These are phyloP conservation scores for Rhynchosporium secalis DNA, from an alignment of 2,329 filamentous ascomycete species.

Conservation along the genomic window DNA sequence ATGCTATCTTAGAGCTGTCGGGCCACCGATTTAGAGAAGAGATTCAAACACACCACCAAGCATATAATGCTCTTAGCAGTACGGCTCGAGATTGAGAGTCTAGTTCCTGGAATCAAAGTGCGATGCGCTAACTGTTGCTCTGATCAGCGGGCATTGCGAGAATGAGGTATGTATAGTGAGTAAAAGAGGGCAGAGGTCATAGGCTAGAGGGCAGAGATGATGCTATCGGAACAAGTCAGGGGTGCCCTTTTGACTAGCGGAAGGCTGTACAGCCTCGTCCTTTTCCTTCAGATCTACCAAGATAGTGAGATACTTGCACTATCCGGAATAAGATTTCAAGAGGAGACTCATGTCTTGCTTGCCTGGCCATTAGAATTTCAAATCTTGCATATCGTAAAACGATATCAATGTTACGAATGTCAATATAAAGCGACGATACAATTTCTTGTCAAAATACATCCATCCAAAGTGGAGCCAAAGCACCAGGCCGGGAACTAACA, in stretches of 20 bases:
- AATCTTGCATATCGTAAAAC: too few species aligned
- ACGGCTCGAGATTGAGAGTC: background rate
- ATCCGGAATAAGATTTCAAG: too few species aligned
- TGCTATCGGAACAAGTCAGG: background rate
- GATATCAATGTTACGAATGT: too few species aligned
- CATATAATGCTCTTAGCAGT: conserved; percentile 1
- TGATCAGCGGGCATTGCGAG: background rate
- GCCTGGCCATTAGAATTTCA: too few species aligned
- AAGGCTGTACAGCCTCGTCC: conserved; percentile 9
- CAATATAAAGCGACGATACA: too few species aligned
- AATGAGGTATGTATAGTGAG: background rate
- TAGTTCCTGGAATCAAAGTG: background rate
- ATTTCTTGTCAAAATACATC: too few species aligned
- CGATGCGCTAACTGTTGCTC: background rate
- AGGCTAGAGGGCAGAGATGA: background rate
- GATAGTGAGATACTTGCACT: background rate
- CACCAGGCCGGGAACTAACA: too few species aligned
- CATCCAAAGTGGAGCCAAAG: too few species aligned
- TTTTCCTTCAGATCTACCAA: background rate
- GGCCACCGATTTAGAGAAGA: background rate
- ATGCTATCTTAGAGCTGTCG: background rate
- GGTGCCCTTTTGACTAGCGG: too few species aligned
- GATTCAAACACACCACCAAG: background rate
- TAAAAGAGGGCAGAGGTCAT: background rate
- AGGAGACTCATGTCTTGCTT: too few species aligned